Evolutionary conservation across 441 rosid species (phyloP).

Genomic region (Theobroma grandiflorum): DNA sequence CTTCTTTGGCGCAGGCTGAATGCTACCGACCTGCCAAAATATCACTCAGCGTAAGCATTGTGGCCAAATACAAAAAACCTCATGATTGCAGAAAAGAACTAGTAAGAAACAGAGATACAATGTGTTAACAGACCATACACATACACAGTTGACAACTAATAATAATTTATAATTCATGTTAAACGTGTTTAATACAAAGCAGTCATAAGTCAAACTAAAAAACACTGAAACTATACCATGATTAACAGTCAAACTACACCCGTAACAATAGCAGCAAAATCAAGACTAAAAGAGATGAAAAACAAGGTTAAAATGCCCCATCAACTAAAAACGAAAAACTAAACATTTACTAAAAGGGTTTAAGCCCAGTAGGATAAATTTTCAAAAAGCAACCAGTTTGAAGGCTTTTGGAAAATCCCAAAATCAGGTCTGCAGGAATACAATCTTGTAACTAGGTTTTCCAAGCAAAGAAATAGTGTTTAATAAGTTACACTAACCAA

Average conservation of each 20-base stretch:
- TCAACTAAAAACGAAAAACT: background rate
- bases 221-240: background rate
- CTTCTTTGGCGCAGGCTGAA: constrained; percentile 70
- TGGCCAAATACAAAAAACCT: background rate
- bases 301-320: background rate
- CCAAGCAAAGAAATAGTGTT: too few relatives aligned
- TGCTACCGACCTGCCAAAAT: constrained; percentile 68
- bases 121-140: background rate
- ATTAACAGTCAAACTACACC: background rate
- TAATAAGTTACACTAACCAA: too few relatives aligned
- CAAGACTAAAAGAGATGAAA: background rate
- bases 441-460: too few relatives aligned
- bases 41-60: background rate
- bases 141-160: background rate
- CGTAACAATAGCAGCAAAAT: background rate
- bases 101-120: too few relatives aligned
- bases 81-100: background rate
- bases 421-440: too few relatives aligned
- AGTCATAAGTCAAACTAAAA: background rate
- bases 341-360: background rate
- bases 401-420: too few relatives aligned
- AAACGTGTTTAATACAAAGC: background rate
- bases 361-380: too few relatives aligned
- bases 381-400: too few relatives aligned
- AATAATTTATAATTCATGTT: background rate